Evolutionary conservation across 2,329 filamentous ascomycete species (phyloP).

Genomic region (Aspergillus sp.): DNA sequence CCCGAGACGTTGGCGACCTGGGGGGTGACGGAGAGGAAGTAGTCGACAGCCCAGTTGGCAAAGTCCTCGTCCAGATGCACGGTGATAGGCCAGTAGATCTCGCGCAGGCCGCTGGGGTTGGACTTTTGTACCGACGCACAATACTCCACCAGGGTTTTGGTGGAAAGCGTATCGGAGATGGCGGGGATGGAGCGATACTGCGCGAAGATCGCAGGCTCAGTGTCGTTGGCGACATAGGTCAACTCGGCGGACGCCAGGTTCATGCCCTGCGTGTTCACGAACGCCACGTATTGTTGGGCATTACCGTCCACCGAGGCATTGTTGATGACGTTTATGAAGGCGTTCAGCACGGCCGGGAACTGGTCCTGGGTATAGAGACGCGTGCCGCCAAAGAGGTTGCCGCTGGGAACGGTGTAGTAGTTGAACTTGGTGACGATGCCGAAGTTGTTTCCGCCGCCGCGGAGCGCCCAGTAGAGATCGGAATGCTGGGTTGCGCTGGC

Average conservation of each 20-base stretch:
- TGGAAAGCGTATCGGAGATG: slow-evolving; percentile 26
- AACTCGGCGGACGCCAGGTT: slow-evolving; percentile 31
- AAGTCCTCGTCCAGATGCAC: slow-evolving; percentile 28
- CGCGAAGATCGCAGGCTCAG: slow-evolving; percentile 34
- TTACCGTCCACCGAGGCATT: slow-evolving; percentile 28
- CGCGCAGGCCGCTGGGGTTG: slow-evolving; percentile 31
- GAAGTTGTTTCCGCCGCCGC: slow-evolving; percentile 41
- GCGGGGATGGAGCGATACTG: slow-evolving; percentile 33
- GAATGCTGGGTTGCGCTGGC: slow-evolving; percentile 25
- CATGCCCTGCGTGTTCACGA: slow-evolving; percentile 23
- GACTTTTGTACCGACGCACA: slow-evolving; percentile 30
- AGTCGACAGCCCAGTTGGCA: slow-evolving; percentile 15
- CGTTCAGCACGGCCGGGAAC: slow-evolving; percentile 29
- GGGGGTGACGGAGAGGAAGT: slow-evolving; percentile 1
- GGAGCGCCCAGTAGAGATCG: slow-evolving; percentile 41
- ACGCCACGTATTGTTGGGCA: slow-evolving; percentile 33
- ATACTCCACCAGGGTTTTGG: slow-evolving; percentile 29
- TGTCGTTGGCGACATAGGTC: slow-evolving; percentile 38
- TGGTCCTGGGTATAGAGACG: slow-evolving; percentile 26
- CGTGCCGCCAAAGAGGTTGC: slow-evolving; percentile 39
- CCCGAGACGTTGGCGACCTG: background rate
- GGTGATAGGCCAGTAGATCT: slow-evolving; percentile 32
- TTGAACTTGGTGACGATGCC: slow-evolving; percentile 39
- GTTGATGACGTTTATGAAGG: slow-evolving; percentile 28
- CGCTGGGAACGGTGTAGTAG: slow-evolving; percentile 36